Percentiles rank a stretch among this genome's conserved stretches.
Conservation (phyloP, 108 stramenopile genomes). For the Cyclotella atomus region DNA sequence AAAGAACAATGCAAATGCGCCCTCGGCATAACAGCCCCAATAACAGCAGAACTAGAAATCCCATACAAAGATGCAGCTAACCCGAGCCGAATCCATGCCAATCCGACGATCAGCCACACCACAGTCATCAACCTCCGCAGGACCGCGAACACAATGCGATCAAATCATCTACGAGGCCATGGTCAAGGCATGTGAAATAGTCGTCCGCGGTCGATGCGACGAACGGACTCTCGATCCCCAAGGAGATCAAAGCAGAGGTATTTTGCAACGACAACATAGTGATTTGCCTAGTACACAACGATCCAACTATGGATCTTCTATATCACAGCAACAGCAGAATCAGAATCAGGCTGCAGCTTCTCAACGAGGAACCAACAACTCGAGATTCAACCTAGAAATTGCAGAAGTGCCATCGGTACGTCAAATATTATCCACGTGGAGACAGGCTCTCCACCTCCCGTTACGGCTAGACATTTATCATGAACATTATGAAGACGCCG, state of each 20-base stretch:
- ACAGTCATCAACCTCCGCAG: slow-evolving; percentile 4
- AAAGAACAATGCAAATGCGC: too few relatives aligned
- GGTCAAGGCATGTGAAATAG: slow-evolving; percentile 83
- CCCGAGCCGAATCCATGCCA: not conserved
- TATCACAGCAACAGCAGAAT: slow-evolving; percentile 16
- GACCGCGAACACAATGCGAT: slow-evolving; percentile 81
- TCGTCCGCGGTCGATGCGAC: slow-evolving; percentile 69
- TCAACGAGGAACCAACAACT: slow-evolving; percentile 25
- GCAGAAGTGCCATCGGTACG: slow-evolving; percentile 66
- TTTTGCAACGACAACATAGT: not conserved
- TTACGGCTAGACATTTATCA: slow-evolving; percentile 88
- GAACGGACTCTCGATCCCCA: too few relatives aligned
- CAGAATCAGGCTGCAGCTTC: too few relatives aligned
- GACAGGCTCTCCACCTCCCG: slow-evolving; percentile 68
- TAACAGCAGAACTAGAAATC: too few relatives aligned
- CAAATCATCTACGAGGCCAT: slow-evolving; percentile 91
- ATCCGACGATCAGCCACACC: not conserved
- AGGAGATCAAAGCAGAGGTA: slow-evolving; percentile 27
- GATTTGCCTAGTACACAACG: not conserved
- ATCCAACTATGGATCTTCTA: slow-evolving; percentile 1
- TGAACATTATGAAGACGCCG: slow-evolving; percentile 49
- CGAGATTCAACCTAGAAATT: slow-evolving; percentile 76
- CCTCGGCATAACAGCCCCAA: too few relatives aligned
- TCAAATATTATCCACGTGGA: slow-evolving; percentile 56
- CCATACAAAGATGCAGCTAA: not conserved